Conservation (phyloP, 192 early-diverging fungal species). For the Entomortierella parvispora region DNA sequence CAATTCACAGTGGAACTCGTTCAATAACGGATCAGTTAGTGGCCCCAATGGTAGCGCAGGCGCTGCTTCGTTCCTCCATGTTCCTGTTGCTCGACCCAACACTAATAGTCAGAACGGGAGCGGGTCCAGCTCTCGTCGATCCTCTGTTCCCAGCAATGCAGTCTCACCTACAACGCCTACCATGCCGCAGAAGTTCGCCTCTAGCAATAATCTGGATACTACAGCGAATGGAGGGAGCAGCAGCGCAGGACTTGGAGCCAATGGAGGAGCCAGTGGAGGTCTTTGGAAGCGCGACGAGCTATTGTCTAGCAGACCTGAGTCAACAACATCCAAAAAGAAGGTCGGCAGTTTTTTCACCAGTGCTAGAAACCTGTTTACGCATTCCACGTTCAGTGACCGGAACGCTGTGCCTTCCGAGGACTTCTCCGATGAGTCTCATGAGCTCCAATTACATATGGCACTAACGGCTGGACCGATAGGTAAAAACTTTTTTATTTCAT, state of each 20-base stretch:
- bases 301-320: slow-evolving; percentile 19
- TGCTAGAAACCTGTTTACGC: slow-evolving; percentile 11
- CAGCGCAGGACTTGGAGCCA: too few relatives aligned
- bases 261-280: not conserved
- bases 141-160: slow-evolving; percentile 24
- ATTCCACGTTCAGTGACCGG: slow-evolving; percentile 1
- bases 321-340: slow-evolving; percentile 21
- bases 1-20: slow-evolving; percentile 16
- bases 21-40: slow-evolving; percentile 15
- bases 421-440: slow-evolving; percentile 38
- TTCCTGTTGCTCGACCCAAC: slow-evolving; percentile 9
- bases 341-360: slow-evolving; percentile 9
- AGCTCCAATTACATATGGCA: slow-evolving; percentile 59
- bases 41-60: slow-evolving; percentile 13
- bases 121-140: slow-evolving; percentile 11
- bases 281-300: slow-evolving; percentile 12
- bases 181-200: slow-evolving; percentile 12
- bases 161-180: slow-evolving; percentile 11
- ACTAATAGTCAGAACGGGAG: slow-evolving; percentile 4
- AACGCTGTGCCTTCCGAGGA: slow-evolving; percentile 4
- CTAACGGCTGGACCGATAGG: slow-evolving; percentile 56
- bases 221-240: too few relatives aligned
- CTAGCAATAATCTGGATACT: slow-evolving; percentile 13
- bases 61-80: slow-evolving; percentile 2
- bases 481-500: too few relatives aligned